Evolutionary conservation across 257 asterid genomes (phyloP), one percentile per base, ranked within the genome.

Genomic region (Haberlea rhodopensis): DNA sequence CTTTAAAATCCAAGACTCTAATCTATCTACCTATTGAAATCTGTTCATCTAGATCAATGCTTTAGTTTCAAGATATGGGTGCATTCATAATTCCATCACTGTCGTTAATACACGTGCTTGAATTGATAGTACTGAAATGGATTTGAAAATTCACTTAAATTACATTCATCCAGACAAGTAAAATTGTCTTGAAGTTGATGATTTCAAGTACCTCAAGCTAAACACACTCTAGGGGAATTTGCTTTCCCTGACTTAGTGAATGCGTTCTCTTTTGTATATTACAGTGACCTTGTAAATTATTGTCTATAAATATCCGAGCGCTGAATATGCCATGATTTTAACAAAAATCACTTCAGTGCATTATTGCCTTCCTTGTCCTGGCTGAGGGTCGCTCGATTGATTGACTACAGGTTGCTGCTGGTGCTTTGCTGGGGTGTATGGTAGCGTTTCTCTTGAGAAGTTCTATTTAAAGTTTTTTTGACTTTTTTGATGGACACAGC

Each of bases 361-460:
- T 18, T 51, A 26, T 66, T 56, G 20, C 16, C 53, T 25, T 13
- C 23, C 54, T 57, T 24, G 29, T 27, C 22, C 9, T 48, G 19
- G 49, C 49, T 68, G 72, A 53, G 27, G 28, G 61, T 60, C 6
- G 11, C 45, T 34, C 20, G 10, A 13, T 22, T 69, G 46, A 51
- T 51, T 16, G 20, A 13, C 34, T 49, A 51, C 87, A 86, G 96
- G 95, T 89, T 60, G 71, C 75, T 24, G 90, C 90, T 6, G 96
- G 96, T 71, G 92, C 95, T 49, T 46, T 86, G 61, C 71, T 89
- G 72, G 92, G 95, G 75, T 76, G 81, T 32, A 8, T 75, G 34
- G 84, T 89, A 8, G 94, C 95, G 49, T 60, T 78, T 59, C 75
- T 84, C 62, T 37, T 83, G 76, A 77, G 75, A 78, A 69, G 73